Conservation (phyloP, 2,329 filamentous ascomycete species). For the Aspergillus puulaauensis region DNA sequence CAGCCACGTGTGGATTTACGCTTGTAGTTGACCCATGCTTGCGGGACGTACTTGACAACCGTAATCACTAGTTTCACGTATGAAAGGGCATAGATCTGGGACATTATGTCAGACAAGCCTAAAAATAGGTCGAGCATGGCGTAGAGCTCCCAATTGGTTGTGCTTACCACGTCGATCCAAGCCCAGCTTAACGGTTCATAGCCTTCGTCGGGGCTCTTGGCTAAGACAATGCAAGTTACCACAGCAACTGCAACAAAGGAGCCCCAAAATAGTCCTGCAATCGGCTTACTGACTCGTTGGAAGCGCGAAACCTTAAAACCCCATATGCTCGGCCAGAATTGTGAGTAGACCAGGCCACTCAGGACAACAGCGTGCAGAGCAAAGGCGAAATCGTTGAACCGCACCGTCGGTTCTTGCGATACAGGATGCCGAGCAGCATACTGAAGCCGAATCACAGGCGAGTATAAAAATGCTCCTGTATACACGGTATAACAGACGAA, state of each 20-base stretch:
- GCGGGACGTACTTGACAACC: slow-evolving; percentile 88
- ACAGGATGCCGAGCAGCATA: slow-evolving; percentile 77
- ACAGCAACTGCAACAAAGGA: slow-evolving; percentile 52
- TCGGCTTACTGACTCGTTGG: slow-evolving; percentile 58
- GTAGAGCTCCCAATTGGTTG: background rate
- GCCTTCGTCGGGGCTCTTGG: slow-evolving; percentile 41
- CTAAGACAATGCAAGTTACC: slow-evolving; percentile 43
- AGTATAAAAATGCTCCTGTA: slow-evolving; percentile 75
- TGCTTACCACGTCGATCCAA: slow-evolving; percentile 63
- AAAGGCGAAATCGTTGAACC: slow-evolving; percentile 87
- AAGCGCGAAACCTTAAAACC: slow-evolving; percentile 63
- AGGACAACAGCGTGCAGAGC: slow-evolving; percentile 76
- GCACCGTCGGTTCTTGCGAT: slow-evolving; percentile 76
- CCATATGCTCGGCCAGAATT: slow-evolving; percentile 74
- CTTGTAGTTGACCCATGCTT: slow-evolving; percentile 78
- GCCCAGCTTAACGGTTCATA: slow-evolving; percentile 55
- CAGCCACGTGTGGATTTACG: slow-evolving; percentile 85
- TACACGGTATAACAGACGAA: slow-evolving; percentile 71
- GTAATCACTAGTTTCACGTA: slow-evolving; percentile 90
- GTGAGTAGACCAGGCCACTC: slow-evolving; percentile 70
- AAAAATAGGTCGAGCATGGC: background rate
- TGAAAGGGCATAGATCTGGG: slow-evolving; percentile 65
- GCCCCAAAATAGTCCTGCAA: slow-evolving; percentile 69
- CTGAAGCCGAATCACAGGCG: slow-evolving; percentile 71
- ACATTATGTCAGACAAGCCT: background rate